These are phyloP conservation scores for Ilex paraguariensis DNA, from an alignment of 305 asterid species.

Conservation along the genomic window DNA sequence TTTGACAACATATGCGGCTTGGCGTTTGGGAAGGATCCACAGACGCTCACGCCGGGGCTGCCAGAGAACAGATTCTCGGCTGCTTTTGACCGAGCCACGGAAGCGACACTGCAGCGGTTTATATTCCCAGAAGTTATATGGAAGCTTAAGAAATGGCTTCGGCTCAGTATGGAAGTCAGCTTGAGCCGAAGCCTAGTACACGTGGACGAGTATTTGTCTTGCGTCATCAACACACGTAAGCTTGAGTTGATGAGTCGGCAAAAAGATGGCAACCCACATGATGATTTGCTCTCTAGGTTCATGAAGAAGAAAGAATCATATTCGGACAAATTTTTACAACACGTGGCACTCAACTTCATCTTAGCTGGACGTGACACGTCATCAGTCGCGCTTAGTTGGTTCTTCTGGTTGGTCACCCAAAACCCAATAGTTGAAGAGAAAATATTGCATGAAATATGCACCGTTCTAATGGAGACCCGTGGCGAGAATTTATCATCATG, in stretches of 20 bases:
- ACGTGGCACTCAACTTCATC: constrained; percentile 92
- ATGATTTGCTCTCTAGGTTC: constrained; percentile 76
- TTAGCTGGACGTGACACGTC: constrained; percentile 96
- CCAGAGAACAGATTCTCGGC: constrained; percentile 70
- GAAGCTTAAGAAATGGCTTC: constrained; percentile 84
- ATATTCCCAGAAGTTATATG: constrained; percentile 72
- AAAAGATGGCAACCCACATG: constrained; percentile 48
- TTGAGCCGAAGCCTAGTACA: constrained; percentile 69
- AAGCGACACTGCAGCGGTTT: constrained; percentile 79
- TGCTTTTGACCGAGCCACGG: constrained; percentile 89
- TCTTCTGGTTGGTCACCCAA: constrained; percentile 73
- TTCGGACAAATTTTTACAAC: constrained; percentile 61
- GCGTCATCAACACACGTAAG: constrained; percentile 60
- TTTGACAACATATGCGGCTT: constrained; percentile 89
- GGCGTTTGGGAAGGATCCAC: constrained; percentile 90
- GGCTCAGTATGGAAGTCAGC: constrained; percentile 83
- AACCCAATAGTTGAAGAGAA: constrained; percentile 57
- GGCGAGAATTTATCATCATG: constrained; percentile 44
- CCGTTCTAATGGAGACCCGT: constrained; percentile 61
- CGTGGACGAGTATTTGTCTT: constrained; percentile 62
- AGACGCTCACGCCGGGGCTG: constrained; percentile 59
- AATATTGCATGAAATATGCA: constrained; percentile 55
- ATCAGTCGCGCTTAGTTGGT: constrained; percentile 89
- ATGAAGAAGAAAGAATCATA: constrained; percentile 86
- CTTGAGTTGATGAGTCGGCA: constrained; percentile 54